Conservation (phyloP, 495 filamentous ascomycete genomes). For the Neurospora discreta region DNA sequence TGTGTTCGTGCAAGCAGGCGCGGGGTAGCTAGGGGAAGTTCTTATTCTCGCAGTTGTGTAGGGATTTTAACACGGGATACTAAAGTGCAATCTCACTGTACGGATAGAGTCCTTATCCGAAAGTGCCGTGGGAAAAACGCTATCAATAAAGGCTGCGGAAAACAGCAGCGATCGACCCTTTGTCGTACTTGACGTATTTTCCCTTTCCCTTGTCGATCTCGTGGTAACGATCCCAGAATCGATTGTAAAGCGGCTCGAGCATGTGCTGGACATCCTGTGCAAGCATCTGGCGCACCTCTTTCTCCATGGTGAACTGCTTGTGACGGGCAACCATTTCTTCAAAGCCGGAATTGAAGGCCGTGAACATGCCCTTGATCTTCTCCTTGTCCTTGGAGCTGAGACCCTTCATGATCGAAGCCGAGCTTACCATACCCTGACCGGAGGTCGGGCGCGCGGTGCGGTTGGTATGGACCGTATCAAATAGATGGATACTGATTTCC, state of each 20-base stretch:
- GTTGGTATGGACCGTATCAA: conserved; percentile 88
- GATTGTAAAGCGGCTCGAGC: conserved; percentile 85
- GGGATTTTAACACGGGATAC: background rate
- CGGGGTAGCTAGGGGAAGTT: background rate
- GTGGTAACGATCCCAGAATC: conserved; percentile 96
- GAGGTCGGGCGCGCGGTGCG: conserved; percentile 55
- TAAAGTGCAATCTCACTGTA: background rate
- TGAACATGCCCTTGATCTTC: conserved; percentile 89
- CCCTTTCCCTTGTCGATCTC: conserved; percentile 94
- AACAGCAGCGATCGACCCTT: conserved; percentile 48
- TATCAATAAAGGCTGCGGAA: conserved; percentile 37
- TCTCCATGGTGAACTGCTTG: conserved; percentile 71
- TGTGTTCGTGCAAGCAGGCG: background rate
- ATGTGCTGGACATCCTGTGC: conserved; percentile 74
- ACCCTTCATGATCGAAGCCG: conserved; percentile 68
- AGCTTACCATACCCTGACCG: conserved; percentile 56
- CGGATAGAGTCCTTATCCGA: background rate
- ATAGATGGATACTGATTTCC: conserved; percentile 70
- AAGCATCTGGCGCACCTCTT: conserved; percentile 70
- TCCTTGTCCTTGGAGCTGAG: conserved; percentile 85
- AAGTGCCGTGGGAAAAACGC: background rate
- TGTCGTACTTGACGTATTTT: conserved; percentile 97
- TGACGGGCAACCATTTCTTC: conserved; percentile 77
- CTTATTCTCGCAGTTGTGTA: background rate
- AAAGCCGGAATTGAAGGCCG: conserved; percentile 78